phyloP scores from a whole-genome alignment of 352 stramenopile species.

The Globisporangium spiculum region DNA sequence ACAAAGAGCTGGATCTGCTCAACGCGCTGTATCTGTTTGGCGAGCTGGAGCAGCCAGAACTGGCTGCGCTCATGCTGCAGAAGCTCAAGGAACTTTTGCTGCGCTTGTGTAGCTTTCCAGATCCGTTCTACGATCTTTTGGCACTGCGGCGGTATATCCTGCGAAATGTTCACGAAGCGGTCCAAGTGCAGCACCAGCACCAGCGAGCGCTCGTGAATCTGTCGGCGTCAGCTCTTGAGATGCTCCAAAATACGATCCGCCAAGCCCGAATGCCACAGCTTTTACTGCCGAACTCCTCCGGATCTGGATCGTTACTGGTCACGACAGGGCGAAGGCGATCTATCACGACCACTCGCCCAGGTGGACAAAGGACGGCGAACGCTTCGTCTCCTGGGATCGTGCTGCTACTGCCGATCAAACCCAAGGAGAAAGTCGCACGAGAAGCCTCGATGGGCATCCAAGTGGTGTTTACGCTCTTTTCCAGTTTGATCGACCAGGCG shows the following conservation, averaged over 20 bases:
- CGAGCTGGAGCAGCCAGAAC: constrained; percentile 38
- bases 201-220: constrained; percentile 19
- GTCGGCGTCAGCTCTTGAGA: constrained; percentile 8
- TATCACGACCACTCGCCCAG: background rate
- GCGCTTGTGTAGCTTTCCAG: constrained; percentile 36
- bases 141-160: constrained; percentile 54
- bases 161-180: constrained; percentile 51
- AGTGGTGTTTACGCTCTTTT: constrained; percentile 36
- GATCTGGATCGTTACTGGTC: background rate
- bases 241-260: constrained; percentile 2
- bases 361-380: background rate
- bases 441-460: constrained; percentile 48
- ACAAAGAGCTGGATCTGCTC: constrained; percentile 34
- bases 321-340: background rate
- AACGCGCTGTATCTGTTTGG: constrained; percentile 55
- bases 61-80: constrained; percentile 39
- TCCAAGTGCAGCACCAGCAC: constrained; percentile 46
- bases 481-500: constrained; percentile 25
- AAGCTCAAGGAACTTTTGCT: constrained; percentile 49
- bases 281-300: background rate
- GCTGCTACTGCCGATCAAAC: constrained; percentile 12
- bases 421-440: constrained; percentile 28
- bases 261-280: background rate
- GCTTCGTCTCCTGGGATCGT: background rate
- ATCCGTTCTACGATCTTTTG: constrained; percentile 59